Conservation (phyloP, 139 green algal species). For the Coelastrella sp. region DNA sequence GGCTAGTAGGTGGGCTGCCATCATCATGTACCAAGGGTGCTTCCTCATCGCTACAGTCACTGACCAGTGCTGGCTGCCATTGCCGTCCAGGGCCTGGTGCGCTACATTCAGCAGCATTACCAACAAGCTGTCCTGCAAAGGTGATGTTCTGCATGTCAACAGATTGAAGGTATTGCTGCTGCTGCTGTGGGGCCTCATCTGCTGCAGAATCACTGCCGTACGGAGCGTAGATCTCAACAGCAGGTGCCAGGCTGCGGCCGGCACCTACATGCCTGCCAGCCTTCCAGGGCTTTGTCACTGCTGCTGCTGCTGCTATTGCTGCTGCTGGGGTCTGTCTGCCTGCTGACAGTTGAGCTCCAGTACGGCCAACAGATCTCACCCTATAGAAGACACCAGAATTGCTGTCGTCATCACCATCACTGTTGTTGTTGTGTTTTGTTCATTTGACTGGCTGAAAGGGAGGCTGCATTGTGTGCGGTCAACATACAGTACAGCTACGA, state of each 20-base stretch:
- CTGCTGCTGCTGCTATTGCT: neutral
- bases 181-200: neutral
- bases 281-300: slow-evolving; percentile 11
- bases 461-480: too few relatives aligned
- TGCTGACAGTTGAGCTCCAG: neutral
- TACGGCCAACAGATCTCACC: neutral
- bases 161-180: neutral
- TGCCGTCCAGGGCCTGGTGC: neutral
- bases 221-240: slow-evolving; percentile 17
- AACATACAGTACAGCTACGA: too few relatives aligned
- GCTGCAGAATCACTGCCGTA: neutral
- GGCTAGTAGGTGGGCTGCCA: neutral
- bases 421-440: too few relatives aligned
- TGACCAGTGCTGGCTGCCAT: neutral
- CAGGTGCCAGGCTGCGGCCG: neutral
- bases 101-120: neutral
- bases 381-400: neutral
- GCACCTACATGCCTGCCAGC: neutral
- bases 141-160: slow-evolving; percentile 1
- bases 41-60: neutral
- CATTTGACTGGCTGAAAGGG: too few relatives aligned
- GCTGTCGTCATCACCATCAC: too few relatives aligned
- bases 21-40: neutral
- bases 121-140: slow-evolving; percentile 15
- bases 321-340: neutral